Evolutionary conservation across 371 early-diverging fungal genomes (phyloP).

Genomic region (Blastocladiella emersonii): DNA sequence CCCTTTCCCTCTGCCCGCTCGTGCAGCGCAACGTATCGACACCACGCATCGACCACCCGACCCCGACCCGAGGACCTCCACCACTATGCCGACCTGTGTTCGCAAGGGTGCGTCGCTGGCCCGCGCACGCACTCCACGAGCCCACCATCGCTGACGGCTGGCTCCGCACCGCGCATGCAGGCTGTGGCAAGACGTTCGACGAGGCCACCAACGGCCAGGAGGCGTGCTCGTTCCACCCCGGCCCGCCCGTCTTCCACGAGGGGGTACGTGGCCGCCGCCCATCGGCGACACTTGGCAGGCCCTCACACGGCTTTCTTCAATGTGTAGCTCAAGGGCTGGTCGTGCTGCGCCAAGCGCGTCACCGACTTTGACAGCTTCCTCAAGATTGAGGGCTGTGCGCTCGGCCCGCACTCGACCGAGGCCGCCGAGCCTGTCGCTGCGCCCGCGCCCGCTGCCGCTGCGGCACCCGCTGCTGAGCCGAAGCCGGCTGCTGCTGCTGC

Average conservation of each 20-base stretch:
- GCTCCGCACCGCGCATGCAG: no score
- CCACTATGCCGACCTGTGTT: no score
- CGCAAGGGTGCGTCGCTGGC: no score
- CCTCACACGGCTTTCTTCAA: constrained; percentile 3
- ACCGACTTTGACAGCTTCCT: constrained; percentile 70
- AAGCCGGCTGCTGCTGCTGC: not conserved
- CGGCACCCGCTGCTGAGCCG: not conserved
- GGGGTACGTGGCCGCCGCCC: constrained; percentile 35
- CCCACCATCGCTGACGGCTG: no score
- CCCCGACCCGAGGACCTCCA: no score
- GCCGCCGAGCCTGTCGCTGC: constrained; percentile 10
- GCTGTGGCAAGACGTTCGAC: constrained; percentile 67
- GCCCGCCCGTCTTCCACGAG: constrained; percentile 83
- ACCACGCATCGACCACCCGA: no score
- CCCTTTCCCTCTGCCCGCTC: no score
- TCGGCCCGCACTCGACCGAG: constrained; percentile 44
- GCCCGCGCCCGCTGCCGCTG: not conserved
- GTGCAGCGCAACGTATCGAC: no score
- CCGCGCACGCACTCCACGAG: no score
- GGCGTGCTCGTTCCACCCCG: constrained; percentile 32
- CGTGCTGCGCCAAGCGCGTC: constrained; percentile 85
- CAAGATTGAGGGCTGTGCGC: constrained; percentile 60
- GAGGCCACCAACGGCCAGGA: constrained; percentile 52
- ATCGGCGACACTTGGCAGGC: not conserved
- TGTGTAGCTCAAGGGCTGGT: constrained; percentile 67